Percentiles rank a stretch among this genome's conserved stretches.
Conservation (phyloP, 164 flowering plant species). For the Magnolia sinica region DNA sequence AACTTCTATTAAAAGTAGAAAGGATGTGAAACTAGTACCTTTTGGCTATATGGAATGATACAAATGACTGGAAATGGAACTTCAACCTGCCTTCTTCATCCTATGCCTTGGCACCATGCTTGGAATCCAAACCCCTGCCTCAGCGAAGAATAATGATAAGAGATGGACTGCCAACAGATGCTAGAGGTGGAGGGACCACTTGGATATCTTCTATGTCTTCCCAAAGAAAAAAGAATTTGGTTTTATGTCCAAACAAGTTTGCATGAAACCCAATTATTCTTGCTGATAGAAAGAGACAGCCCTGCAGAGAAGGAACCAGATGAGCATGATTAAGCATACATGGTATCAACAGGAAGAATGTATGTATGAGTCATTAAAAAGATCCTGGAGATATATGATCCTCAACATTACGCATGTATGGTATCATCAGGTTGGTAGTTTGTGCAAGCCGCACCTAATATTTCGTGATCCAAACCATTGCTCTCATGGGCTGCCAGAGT, state of each 20-base stretch:
- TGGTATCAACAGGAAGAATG: too few relatives aligned
- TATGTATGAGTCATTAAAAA: neutral
- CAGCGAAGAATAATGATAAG: slow-evolving; percentile 63
- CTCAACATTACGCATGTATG: neutral
- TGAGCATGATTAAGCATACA: neutral
- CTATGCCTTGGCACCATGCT: slow-evolving; percentile 78
- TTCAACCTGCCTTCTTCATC: slow-evolving; percentile 89
- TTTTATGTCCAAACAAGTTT: slow-evolving; percentile 83
- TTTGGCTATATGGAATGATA: slow-evolving; percentile 75
- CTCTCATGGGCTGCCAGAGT: neutral
- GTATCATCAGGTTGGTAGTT: neutral
- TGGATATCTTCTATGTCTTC: slow-evolving; percentile 94
- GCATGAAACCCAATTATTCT: slow-evolving; percentile 86
- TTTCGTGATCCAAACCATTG: neutral
- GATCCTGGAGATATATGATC: neutral
- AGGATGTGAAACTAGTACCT: slow-evolving; percentile 40
- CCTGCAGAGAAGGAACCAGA: slow-evolving; percentile 39
- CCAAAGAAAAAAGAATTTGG: slow-evolving; percentile 92
- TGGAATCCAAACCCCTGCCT: slow-evolving; percentile 88
- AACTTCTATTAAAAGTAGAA: neutral
- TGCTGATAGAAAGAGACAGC: slow-evolving; percentile 89
- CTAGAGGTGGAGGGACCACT: slow-evolving; percentile 61
- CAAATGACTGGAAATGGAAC: slow-evolving; percentile 91
- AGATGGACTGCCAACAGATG: slow-evolving; percentile 91
- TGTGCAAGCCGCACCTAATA: neutral